Evolutionary conservation across 208 protist genomes (phyloP), one percentile per base, ranked within the genome.

Genomic region (Leishmania martiniquensis): DNA sequence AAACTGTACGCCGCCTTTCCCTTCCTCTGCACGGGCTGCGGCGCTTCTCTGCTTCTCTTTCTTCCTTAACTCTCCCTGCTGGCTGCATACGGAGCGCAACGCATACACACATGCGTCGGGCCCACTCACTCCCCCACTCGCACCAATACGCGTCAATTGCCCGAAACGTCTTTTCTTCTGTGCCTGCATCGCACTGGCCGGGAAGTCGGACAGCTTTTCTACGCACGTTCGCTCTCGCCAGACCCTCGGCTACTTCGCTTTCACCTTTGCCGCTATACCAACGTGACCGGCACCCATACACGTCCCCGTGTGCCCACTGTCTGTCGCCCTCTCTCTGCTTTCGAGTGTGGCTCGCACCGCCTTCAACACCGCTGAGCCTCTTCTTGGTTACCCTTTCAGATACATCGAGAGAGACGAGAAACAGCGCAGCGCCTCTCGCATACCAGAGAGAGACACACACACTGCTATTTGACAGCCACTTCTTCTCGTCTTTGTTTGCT

Each of bases 41-140:
- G 9, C 37, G n/a, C 44, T 81, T 66, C 9, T 51, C 1, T n/a
- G 60, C 37, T 37, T 80, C 32, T 85, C 47, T 62, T 39, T 85
- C 42, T 37, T 6, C 45, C 47, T 12, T n/a, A 0, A 25, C 29
- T 62, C 57, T 25, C 15, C 57, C 34, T 2, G 29, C 57, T 37
- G 10, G 13, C 57, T 29, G 34, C 29, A 10, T 12, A 62, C 34
- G 22, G 4, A 62, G 4, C 29, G 34, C 57, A 37, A 13, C 57
- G 29, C 57, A 62, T 37, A 62, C 57, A 15, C 57, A 62, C n/a
- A n/a, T n/a, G n/a, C n/a, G n/a, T n/a, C n/a, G n/a, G n/a, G n/a
- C n/a, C n/a, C n/a, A n/a, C n/a, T n/a, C n/a, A n/a, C n/a, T n/a
- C n/a, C n/a, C n/a, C n/a, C n/a, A n/a, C n/a, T n/a, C n/a, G n/a